phyloP scores from a whole-genome alignment of 768 basidiomycete genomes.

The Mycena alexandri region DNA sequence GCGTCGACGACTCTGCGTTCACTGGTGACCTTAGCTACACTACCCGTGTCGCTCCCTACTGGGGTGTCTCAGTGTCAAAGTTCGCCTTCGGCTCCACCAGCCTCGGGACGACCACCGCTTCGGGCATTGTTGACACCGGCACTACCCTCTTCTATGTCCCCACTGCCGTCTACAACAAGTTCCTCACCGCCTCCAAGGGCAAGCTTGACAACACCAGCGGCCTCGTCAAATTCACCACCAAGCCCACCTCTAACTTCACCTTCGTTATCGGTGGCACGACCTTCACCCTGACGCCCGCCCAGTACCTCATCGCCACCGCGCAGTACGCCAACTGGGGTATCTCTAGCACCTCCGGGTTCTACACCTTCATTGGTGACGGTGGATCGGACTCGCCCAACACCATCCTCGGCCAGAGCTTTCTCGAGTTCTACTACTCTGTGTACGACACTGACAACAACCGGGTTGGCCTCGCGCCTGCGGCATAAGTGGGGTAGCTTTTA shows the following conservation, averaged over 20 bases:
- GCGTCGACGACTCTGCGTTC: constrained; percentile 1
- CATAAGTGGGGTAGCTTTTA: neutral
- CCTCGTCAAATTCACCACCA: constrained; percentile 5
- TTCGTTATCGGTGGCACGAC: constrained; percentile 15
- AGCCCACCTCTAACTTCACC: neutral
- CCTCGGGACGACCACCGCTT: neutral
- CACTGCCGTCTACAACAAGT: constrained; percentile 14
- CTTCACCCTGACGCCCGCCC: constrained; percentile 10
- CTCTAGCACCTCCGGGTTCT: too few species aligned
- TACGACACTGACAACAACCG: constrained; percentile 15
- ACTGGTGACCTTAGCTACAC: constrained; percentile 9
- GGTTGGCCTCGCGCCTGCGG: constrained; percentile 11
- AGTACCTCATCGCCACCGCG: constrained; percentile 15
- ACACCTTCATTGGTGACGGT: too few species aligned
- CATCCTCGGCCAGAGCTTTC: constrained; percentile 11
- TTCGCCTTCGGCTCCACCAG: neutral
- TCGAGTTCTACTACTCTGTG: constrained; percentile 21
- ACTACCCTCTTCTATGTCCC: constrained; percentile 19
- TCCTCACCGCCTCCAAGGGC: constrained; percentile 4
- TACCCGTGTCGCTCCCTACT: constrained; percentile 2
- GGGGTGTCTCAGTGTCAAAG: too few species aligned
- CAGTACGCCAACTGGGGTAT: neutral
- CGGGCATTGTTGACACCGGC: constrained; percentile 11
- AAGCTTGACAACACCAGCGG: neutral
- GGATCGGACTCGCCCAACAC: neutral